Conservation (phyloP, 2,329 filamentous ascomycete species). For the Cercospora brassicicola region DNA sequence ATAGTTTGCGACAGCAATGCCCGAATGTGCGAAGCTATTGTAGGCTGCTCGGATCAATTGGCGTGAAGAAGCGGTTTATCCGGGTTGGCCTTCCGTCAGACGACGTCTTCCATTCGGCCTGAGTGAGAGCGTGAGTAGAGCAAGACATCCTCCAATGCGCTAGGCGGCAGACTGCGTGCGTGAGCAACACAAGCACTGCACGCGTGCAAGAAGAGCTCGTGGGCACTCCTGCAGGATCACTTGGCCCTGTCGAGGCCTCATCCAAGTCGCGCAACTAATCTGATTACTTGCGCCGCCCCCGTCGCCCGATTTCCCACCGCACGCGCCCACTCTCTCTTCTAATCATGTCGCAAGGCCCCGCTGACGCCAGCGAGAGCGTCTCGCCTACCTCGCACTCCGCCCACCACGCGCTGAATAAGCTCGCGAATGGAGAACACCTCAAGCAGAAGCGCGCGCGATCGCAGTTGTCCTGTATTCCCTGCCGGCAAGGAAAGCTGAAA, state of each 20-base stretch:
- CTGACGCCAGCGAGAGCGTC: constrained; percentile 1
- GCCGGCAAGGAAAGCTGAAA: constrained; percentile 41
- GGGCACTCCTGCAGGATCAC: constrained; percentile 12
- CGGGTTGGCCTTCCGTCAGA: background rate
- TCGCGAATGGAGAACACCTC: constrained; percentile 28
- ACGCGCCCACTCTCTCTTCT: background rate
- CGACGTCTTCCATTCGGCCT: background rate
- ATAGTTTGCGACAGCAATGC: background rate
- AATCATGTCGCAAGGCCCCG: constrained; percentile 6
- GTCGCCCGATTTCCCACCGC: background rate
- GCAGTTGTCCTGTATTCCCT: constrained; percentile 41
- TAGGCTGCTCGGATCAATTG: background rate
- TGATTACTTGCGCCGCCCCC: background rate
- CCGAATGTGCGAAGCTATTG: background rate
- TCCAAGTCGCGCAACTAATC: background rate
- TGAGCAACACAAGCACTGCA: background rate
- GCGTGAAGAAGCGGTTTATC: background rate
- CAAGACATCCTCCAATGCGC: background rate
- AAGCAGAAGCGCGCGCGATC: constrained; percentile 41
- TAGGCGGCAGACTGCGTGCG: background rate
- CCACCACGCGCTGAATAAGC: constrained; percentile 18
- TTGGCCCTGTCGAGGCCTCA: background rate
- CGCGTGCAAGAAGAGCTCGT: background rate
- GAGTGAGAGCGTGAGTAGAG: background rate
- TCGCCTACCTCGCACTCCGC: background rate